Evolutionary conservation across 371 early-diverging fungal species (phyloP).

Genomic region (Mucor piriformis): DNA sequence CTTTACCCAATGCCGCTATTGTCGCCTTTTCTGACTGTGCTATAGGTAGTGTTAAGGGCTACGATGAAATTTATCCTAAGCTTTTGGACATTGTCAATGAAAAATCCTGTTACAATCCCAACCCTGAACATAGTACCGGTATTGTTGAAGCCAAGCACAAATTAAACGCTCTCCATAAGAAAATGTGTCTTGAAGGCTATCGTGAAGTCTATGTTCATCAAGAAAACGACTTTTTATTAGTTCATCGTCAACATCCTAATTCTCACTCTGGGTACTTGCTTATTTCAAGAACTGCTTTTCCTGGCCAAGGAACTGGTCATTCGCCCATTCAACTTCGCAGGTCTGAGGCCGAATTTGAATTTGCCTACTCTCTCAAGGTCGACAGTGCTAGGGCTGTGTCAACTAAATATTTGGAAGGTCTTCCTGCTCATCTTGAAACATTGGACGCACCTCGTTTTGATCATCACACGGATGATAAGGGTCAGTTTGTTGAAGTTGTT

Average conservation of each 20-base stretch:
- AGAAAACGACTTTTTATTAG: constrained; percentile 86
- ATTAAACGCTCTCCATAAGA: constrained; percentile 75
- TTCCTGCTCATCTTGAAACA: constrained; percentile 53
- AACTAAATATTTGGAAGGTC: constrained; percentile 52
- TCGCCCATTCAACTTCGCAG: constrained; percentile 68
- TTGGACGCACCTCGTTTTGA: constrained; percentile 57
- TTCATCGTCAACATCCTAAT: constrained; percentile 91
- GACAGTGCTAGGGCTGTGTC: constrained; percentile 25
- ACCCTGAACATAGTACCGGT: constrained; percentile 57
- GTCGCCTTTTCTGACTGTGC: constrained; percentile 92
- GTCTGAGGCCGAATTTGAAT: constrained; percentile 55
- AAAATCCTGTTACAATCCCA: constrained; percentile 70
- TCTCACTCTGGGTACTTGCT: constrained; percentile 90
- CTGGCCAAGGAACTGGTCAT: constrained; percentile 42
- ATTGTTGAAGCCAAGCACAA: constrained; percentile 73
- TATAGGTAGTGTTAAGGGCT: constrained; percentile 94
- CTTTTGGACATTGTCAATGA: constrained; percentile 89
- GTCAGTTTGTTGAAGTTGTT: constrained; percentile 61
- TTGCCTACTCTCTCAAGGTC: constrained; percentile 56
- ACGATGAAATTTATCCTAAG: constrained; percentile 90
- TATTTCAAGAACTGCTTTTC: constrained; percentile 87
- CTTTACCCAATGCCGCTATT: constrained; percentile 89
- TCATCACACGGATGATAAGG: constrained; percentile 50
- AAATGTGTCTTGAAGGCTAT: constrained; percentile 83
- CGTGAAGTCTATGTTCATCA: constrained; percentile 94